Percentiles rank a stretch among this genome's conserved stretches.
Conservation (phyloP, 257 asterid species). For the Penstemon newberryi region DNA sequence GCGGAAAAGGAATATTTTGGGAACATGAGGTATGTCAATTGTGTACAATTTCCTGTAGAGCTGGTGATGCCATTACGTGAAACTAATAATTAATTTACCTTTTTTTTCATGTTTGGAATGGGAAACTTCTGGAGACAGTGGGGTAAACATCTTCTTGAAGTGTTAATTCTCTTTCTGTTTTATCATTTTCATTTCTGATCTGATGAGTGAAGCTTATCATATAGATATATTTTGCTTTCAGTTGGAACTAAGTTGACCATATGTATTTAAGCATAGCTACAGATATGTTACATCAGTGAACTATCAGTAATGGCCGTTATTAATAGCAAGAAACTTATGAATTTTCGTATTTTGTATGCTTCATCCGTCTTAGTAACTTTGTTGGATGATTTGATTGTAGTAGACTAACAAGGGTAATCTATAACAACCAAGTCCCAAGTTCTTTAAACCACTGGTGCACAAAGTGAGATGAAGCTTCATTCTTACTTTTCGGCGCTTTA, state of each 20-base stretch:
- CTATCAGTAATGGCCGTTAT: neutral
- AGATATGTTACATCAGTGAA: neutral
- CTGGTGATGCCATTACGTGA: conserved; percentile 23
- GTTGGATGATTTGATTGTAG: conserved; percentile 18
- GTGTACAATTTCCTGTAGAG: conserved; percentile 17
- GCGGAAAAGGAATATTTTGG: conserved; percentile 83
- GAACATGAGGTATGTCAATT: conserved; percentile 77
- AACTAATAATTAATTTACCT: conserved; percentile 47
- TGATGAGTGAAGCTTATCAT: conserved; percentile 20
- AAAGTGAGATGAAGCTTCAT: conserved; percentile 8
- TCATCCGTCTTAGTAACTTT: conserved; percentile 9
- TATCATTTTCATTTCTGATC: conserved; percentile 20
- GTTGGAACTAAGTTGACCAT: conserved; percentile 22
- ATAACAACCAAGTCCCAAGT: neutral
- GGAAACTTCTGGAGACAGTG: conserved; percentile 57
- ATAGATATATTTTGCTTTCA: conserved; percentile 10
- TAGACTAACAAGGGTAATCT: conserved; percentile 11
- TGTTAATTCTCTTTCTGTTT: conserved; percentile 27
- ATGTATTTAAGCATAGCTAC: conserved; percentile 4
- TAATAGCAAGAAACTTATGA: neutral
- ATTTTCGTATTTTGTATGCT: neutral
- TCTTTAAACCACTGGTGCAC: conserved; percentile 6
- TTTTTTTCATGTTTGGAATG: conserved; percentile 48
- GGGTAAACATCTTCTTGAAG: conserved; percentile 58
- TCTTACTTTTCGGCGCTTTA: conserved; percentile 13